Evolutionary conservation across 202 grass and related monocot genomes (phyloP).

Genomic region (Dendrocalamus latiflorus): DNA sequence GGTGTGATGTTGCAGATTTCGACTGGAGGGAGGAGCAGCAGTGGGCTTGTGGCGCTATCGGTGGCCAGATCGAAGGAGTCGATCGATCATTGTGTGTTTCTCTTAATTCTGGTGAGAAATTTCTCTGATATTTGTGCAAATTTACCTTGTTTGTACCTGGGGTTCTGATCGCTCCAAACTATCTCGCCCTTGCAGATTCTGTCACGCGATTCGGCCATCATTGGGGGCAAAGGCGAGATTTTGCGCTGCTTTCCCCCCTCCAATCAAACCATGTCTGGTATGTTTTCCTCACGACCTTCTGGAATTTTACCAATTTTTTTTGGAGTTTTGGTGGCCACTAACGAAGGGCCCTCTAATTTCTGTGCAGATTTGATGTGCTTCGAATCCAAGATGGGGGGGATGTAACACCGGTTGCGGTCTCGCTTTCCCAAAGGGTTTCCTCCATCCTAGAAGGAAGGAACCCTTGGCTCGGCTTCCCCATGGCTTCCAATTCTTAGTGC

Average conservation of each 20-base stretch:
- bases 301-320: not conserved
- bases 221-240: not conserved
- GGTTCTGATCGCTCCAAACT: not conserved
- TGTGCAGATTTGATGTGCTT: conserved; percentile 26
- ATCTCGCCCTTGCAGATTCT: not conserved
- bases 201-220: not conserved
- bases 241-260: not conserved
- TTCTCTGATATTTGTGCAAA: not conserved
- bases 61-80: not conserved
- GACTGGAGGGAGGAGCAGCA: not conserved
- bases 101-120: conserved; percentile 8
- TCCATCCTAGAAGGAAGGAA: conserved; percentile 42
- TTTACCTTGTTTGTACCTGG: not conserved
- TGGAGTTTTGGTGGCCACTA: not conserved
- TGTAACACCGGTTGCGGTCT: conserved; percentile 23
- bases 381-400: not conserved
- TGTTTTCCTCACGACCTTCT: not conserved
- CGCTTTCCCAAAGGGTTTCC: conserved; percentile 33
- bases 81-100: not conserved
- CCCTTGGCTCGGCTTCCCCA: conserved; percentile 30
- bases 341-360: not conserved
- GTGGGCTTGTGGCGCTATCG: not conserved
- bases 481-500: conserved; percentile 24
- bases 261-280: not conserved
- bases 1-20: conserved; percentile 4